These are phyloP conservation scores for Xylariaceae sp. DNA, from an alignment of 2,329 filamentous ascomycete genomes.

Conservation along the genomic window DNA sequence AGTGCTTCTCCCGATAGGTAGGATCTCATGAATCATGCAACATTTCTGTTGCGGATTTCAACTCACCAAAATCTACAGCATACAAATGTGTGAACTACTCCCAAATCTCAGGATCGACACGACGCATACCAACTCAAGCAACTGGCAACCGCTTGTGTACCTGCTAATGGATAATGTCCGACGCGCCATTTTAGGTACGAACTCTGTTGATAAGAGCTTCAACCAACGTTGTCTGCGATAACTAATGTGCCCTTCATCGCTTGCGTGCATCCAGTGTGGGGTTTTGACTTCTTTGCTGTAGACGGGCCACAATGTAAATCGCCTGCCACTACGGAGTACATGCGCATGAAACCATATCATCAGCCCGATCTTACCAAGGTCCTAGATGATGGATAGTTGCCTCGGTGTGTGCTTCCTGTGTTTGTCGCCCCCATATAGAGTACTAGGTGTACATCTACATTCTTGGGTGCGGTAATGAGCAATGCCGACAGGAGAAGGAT, in stretches of 20 bases:
- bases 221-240: too few relatives aligned
- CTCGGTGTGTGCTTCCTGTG: neutral
- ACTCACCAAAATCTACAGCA: neutral
- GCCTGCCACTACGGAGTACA: neutral
- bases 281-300: neutral
- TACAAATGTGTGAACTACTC: neutral
- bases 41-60: neutral
- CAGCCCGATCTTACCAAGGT: constrained; percentile 4
- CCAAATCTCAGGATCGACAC: constrained; percentile 5
- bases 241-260: neutral
- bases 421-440: neutral
- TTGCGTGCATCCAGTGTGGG: neutral
- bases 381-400: neutral
- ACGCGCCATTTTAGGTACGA: constrained; percentile 6
- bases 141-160: neutral
- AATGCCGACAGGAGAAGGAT: constrained; percentile 14
- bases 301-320: neutral
- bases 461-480: neutral
- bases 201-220: too few relatives aligned
- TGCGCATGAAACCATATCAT: constrained; percentile 1
- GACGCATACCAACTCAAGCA: constrained; percentile 5
- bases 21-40: constrained; percentile 16
- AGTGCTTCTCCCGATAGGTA: constrained; percentile 16
- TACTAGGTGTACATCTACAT: neutral
- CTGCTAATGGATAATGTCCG: neutral